Conservation (phyloP, 768 basidiomycete genomes). For the Psilocybe cyanescens region DNA sequence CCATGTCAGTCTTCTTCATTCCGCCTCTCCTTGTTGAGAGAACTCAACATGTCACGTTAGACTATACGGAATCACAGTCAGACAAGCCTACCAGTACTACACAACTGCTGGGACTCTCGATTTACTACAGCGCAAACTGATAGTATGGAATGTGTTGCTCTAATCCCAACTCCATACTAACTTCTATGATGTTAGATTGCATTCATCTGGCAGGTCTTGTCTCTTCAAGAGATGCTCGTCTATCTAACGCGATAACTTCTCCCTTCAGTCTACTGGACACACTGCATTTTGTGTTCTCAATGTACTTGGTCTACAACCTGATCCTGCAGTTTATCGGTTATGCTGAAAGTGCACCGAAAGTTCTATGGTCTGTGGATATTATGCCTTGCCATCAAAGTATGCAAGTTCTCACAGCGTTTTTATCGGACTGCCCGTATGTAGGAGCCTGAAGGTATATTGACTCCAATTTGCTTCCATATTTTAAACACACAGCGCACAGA, state of each 20-base stretch:
- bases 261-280: conserved; percentile 28
- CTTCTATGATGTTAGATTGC: conserved; percentile 20
- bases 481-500: not conserved
- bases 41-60: conserved; percentile 11
- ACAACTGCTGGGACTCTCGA: conserved; percentile 21
- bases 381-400: not conserved
- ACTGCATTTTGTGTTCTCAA: conserved; percentile 30
- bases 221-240: not conserved
- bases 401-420: not conserved
- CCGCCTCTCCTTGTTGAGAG: not conserved
- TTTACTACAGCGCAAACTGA: conserved; percentile 18
- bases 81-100: conserved; percentile 34
- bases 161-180: not conserved
- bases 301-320: conserved; percentile 29
- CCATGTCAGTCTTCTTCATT: conserved; percentile 26
- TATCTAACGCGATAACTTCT: not conserved
- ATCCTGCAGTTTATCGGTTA: conserved; percentile 27
- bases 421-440: conserved; percentile 7
- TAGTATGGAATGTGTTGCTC: conserved; percentile 20
- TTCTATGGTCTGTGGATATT: conserved; percentile 26
- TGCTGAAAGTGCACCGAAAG: conserved; percentile 11
- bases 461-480: not conserved
- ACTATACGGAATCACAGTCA: conserved; percentile 33
- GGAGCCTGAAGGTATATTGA: conserved; percentile 34
- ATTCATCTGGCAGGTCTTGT: conserved; percentile 21